Percentiles rank a stretch among this genome's conserved stretches.
Evolutionary conservation across 495 filamentous ascomycete species (phyloP).

Genomic region (Cryomyces minteri): DNA sequence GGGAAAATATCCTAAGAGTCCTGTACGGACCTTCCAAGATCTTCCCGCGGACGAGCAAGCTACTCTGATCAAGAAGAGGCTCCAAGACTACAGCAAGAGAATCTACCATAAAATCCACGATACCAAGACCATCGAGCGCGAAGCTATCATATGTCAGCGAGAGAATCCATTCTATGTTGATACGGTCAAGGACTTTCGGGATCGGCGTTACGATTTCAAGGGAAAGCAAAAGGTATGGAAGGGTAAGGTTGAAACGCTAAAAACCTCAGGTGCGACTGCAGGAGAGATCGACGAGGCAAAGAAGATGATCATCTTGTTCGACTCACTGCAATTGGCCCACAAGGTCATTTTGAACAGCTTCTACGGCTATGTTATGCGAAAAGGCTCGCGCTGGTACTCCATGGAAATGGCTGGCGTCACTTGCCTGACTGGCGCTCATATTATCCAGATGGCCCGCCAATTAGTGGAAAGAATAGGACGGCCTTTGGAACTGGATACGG

Average conservation of each 20-base stretch:
- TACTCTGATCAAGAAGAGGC: slow-evolving; percentile 58
- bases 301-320: slow-evolving; percentile 95
- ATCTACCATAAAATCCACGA: slow-evolving; percentile 99
- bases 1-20: slow-evolving; percentile 45
- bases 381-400: slow-evolving; percentile 96
- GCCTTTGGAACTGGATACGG: slow-evolving; percentile 93
- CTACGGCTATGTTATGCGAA: slow-evolving; percentile 99
- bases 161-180: slow-evolving; percentile 99
- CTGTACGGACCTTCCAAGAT: slow-evolving; percentile 61
- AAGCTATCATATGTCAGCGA: slow-evolving; percentile 95
- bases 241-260: slow-evolving; percentile 74
- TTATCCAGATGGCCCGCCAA: slow-evolving; percentile 93
- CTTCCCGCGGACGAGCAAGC: slow-evolving; percentile 73
- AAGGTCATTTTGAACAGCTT: slow-evolving; percentile 99
- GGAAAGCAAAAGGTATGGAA: slow-evolving; percentile 98
- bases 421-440: slow-evolving; percentile 87
- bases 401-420: slow-evolving; percentile 99
- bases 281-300: slow-evolving; percentile 82
- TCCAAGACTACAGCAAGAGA: slow-evolving; percentile 91
- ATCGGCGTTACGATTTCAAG: slow-evolving; percentile 95
- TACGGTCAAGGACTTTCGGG: slow-evolving; percentile 86
- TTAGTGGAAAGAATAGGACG: slow-evolving; percentile 87
- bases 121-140: slow-evolving; percentile 76
- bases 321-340: slow-evolving; percentile 90
- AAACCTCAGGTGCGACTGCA: slow-evolving; percentile 55